phyloP scores from a whole-genome alignment of 805 yeast species.

The Yarrowia yakushimensis region DNA sequence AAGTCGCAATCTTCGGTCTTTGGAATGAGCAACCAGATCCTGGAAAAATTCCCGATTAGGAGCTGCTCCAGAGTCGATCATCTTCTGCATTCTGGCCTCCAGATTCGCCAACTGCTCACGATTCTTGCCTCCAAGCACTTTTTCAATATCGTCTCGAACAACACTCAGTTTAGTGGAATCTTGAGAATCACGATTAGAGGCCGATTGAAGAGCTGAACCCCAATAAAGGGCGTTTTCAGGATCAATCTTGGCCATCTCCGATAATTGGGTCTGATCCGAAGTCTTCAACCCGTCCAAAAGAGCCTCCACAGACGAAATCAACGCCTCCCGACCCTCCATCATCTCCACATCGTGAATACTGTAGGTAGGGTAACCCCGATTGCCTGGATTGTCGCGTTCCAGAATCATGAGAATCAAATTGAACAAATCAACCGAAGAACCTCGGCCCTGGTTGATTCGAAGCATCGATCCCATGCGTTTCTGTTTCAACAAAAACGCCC shows the following conservation, averaged over 20 bases:
- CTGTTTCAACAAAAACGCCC: conserved; percentile 35
- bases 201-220: background rate
- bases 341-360: background rate
- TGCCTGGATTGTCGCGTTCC: background rate
- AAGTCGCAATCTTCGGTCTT: background rate
- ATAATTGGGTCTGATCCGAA: background rate
- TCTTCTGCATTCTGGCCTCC: background rate
- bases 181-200: background rate
- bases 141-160: conserved; percentile 9
- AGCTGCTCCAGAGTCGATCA: conserved; percentile 34
- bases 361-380: background rate
- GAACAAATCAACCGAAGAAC: conserved; percentile 33
- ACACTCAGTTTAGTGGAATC: background rate
- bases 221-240: conserved; percentile 3
- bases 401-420: conserved; percentile 26
- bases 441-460: conserved; percentile 34
- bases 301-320: background rate
- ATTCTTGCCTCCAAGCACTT: background rate
- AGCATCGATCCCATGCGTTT: conserved; percentile 35
- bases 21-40: conserved; percentile 29
- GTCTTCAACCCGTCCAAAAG: conserved; percentile 10
- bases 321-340: conserved; percentile 11
- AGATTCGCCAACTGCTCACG: background rate
- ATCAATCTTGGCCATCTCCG: conserved; percentile 15
- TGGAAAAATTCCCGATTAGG: conserved; percentile 32